A percentile compares a stretch with the other conserved stretches of the same genome.
These are phyloP conservation scores for Pseudogymnoascus sp. DNA, from an alignment of 2,329 filamentous ascomycete species.

Conservation along the genomic window DNA sequence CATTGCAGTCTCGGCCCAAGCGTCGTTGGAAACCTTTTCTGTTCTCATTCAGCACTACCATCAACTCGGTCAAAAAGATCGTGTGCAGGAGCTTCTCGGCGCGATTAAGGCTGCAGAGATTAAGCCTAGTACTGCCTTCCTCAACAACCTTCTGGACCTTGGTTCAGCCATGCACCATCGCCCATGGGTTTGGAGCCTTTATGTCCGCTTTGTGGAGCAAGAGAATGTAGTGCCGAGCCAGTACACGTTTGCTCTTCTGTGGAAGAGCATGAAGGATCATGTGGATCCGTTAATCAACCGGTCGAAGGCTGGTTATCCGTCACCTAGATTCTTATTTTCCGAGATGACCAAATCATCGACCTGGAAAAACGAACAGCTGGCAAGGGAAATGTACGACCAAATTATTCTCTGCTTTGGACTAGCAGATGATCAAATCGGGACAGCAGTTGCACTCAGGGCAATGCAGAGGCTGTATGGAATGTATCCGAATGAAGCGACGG, in stretches of 20 bases:
- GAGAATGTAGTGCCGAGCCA: constrained; percentile 21
- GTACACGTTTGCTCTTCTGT: constrained; percentile 26
- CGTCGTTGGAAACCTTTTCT: constrained; percentile 71
- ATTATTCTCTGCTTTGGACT: constrained; percentile 46
- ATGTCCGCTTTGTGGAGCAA: constrained; percentile 16
- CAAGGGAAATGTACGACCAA: constrained; percentile 43
- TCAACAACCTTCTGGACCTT: constrained; percentile 66
- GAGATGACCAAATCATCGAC: constrained; percentile 36
- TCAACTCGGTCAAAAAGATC: constrained; percentile 49
- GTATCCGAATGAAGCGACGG: constrained; percentile 39
- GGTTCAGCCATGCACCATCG: constrained; percentile 17
- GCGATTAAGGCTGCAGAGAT: constrained; percentile 59
- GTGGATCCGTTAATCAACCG: constrained; percentile 17
- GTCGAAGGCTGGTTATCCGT: constrained; percentile 10
- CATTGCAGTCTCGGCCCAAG: constrained; percentile 44
- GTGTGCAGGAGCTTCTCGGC: constrained; percentile 53
- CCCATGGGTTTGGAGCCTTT: constrained; percentile 22
- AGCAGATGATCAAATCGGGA: constrained; percentile 40
- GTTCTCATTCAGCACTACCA: constrained; percentile 68
- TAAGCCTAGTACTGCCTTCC: constrained; percentile 62
- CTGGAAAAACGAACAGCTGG: constrained; percentile 37
- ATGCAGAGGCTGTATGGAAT: constrained; percentile 37
- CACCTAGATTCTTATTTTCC: constrained; percentile 32
- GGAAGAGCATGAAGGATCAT: constrained; percentile 23
- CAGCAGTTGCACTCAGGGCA: constrained; percentile 41